Base-by-base conservation (phyloP, 805 yeast genomes). In the Candida insectorum region DNA sequence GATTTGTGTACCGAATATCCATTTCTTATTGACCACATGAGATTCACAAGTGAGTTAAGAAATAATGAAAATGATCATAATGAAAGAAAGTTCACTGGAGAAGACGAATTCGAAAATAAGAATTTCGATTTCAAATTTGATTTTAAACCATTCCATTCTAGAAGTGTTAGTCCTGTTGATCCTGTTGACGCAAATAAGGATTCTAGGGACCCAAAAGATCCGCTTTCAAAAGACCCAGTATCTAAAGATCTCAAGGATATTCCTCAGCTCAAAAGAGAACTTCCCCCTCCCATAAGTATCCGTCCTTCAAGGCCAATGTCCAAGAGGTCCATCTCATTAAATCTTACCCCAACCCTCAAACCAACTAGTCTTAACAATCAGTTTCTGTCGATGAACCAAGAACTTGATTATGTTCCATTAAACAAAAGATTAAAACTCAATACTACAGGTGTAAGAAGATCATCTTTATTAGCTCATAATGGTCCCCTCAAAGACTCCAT, bases 401-500 rank as follows among this genome's bases (percentile, higher is more conserved):
- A 34, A 13, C 5, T 33, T 13, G 44, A 41, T 13, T 36, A 62
- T 69, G 3, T 73, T 76, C 49, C 78, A 1, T 77, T 71, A 41
- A 73, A 69, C 30, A 74, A 73, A 41, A 61, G 86, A 48, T 48
- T 74, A 31, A 60, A 78, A 40, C 51, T 79, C 18, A 67, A 71
- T 5, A 26, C 27, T 7, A 22, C 33, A 10, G 60, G 55, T 22
- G 47, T 76, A 14, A 61, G 85, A 34, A 60, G 79, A 34, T 76
- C 85, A 0, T 78, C 85, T 0, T 61, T 77, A 3, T 54, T 81
- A 30, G 67, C 71, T 15, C 65, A 71, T 28, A 48, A 52, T 22
- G 79, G 82, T 4, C 75, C 79, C 1, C 56, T 83, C 20, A 80
- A 87, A 0, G 89, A 82, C 51, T 59, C 73, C 13, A 51, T 81